Percentiles rank a stretch among this genome's conserved stretches.
Conservation (phyloP, 805 yeast species). For the Zygoascus flipseniorum region DNA sequence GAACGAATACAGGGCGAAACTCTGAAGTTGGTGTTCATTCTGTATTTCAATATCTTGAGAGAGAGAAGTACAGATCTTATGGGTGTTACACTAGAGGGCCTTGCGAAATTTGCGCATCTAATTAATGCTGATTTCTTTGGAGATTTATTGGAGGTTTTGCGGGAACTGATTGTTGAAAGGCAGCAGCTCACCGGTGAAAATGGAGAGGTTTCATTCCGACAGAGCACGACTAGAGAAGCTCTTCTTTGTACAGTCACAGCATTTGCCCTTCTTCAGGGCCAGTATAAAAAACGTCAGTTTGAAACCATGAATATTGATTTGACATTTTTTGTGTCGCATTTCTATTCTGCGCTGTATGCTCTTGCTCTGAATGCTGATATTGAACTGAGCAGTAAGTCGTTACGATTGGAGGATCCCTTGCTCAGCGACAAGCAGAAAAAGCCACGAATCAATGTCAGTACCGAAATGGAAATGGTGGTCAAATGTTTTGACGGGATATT, state of each 20-base stretch:
- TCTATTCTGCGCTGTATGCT: slow-evolving; percentile 61
- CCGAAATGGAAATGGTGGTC: slow-evolving; percentile 77
- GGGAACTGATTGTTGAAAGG: slow-evolving; percentile 60
- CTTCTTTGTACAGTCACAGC: slow-evolving; percentile 83
- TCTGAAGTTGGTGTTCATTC: slow-evolving; percentile 57
- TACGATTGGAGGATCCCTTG: slow-evolving; percentile 74
- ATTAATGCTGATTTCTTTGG: slow-evolving; percentile 89
- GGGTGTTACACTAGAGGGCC: slow-evolving; percentile 85
- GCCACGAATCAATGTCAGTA: slow-evolving; percentile 68
- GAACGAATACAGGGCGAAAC: slow-evolving; percentile 80
- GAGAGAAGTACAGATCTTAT: slow-evolving; percentile 54
- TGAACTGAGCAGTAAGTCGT: slow-evolving; percentile 74
- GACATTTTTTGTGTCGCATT: slow-evolving; percentile 65
- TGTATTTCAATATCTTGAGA: slow-evolving; percentile 72
- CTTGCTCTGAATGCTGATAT: slow-evolving; percentile 72
- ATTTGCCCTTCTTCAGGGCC: slow-evolving; percentile 73
- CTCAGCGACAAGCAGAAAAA: slow-evolving; percentile 17
- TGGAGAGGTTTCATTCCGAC: slow-evolving; percentile 37
- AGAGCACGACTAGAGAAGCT: slow-evolving; percentile 46
- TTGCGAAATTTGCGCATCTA: slow-evolving; percentile 84
- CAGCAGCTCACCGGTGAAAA: slow-evolving; percentile 22
- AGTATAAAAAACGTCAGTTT: slow-evolving; percentile 22
- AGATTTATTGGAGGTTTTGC: slow-evolving; percentile 80
- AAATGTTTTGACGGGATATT: slow-evolving; percentile 74
- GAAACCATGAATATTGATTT: slow-evolving; percentile 74